These are phyloP conservation scores for Halophytophthora polymorphica DNA, from an alignment of 352 stramenopile species.

Conservation along the genomic window DNA sequence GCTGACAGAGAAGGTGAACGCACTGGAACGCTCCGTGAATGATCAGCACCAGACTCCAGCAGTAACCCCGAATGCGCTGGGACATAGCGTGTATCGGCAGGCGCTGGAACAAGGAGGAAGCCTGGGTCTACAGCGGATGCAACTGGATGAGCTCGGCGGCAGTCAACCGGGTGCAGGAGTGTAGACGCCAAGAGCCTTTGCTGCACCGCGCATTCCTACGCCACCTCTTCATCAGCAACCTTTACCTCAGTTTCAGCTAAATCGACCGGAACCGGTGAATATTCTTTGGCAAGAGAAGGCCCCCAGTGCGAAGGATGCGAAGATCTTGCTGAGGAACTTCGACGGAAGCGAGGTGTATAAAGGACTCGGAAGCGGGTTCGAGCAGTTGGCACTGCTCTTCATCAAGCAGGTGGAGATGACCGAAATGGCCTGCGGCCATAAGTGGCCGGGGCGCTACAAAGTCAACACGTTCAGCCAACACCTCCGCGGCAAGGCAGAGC, in stretches of 20 bases:
- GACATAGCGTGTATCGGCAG: slow-evolving; percentile 3
- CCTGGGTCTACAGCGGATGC: not conserved
- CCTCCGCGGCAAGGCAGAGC: too few relatives aligned
- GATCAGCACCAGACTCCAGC: not conserved
- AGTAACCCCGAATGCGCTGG: slow-evolving; percentile 1
- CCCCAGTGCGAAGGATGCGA: not conserved
- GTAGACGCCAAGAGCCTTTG: slow-evolving; percentile 1
- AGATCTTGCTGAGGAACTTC: not conserved
- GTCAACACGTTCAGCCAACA: slow-evolving; percentile 1
- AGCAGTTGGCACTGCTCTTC: slow-evolving; percentile 7
- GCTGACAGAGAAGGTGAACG: slow-evolving; percentile 1
- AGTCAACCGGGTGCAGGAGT: not conserved
- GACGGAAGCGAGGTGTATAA: slow-evolving; percentile 4
- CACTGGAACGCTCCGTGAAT: not conserved
- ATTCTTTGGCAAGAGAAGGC: not conserved
- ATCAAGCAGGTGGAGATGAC: slow-evolving; percentile 8
- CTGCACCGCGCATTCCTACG: not conserved
- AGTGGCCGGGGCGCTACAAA: slow-evolving; percentile 1
- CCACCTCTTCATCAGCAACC: not conserved
- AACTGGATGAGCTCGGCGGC: not conserved
- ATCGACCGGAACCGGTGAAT: not conserved
- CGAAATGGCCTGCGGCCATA: not conserved
- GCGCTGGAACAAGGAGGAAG: slow-evolving; percentile 1
- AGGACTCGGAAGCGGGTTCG: slow-evolving; percentile 3
- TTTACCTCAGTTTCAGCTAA: not conserved